phyloP scores from a whole-genome alignment of 106 monocot genomes.

The Dendrobium chrysotoxum region DNA sequence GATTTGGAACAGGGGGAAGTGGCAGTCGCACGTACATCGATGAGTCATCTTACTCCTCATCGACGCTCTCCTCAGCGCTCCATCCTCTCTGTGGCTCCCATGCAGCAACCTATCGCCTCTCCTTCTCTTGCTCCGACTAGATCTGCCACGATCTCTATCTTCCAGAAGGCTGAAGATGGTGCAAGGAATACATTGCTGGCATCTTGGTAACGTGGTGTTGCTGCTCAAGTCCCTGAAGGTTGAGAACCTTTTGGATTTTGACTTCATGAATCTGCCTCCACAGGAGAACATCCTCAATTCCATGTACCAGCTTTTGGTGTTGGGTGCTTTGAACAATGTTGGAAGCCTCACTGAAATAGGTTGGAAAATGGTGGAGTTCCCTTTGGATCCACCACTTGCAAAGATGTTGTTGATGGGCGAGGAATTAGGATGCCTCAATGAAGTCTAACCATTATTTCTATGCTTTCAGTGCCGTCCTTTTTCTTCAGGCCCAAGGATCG shows the following conservation, averaged over 20 bases:
- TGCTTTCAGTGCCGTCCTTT: constrained; percentile 93
- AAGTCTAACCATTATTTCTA: constrained; percentile 89
- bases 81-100: constrained; percentile 41
- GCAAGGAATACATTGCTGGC: too few relatives aligned
- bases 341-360: constrained; percentile 78
- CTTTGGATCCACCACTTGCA: constrained; percentile 90
- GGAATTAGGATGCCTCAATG: constrained; percentile 63
- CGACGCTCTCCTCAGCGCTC: constrained; percentile 62
- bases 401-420: constrained; percentile 95
- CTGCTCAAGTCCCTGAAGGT: constrained; percentile 80
- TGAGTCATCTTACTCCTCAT: constrained; percentile 68
- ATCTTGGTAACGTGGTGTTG: constrained; percentile 83
- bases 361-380: constrained; percentile 99
- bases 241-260: constrained; percentile 87
- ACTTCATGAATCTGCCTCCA: constrained; percentile 97
- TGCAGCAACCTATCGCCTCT: constrained; percentile 67
- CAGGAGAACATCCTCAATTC: constrained; percentile 97
- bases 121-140: constrained; percentile 60
- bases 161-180: too few relatives aligned
- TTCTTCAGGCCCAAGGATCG: constrained; percentile 95
- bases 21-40: constrained; percentile 15
- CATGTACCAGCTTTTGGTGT: constrained; percentile 95
- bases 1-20: constrained; percentile 10
- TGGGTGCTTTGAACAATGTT: constrained; percentile 93
- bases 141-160: constrained; percentile 84